phyloP scores from a whole-genome alignment of 2,329 filamentous ascomycete species.

The Diaporthe batatas region DNA sequence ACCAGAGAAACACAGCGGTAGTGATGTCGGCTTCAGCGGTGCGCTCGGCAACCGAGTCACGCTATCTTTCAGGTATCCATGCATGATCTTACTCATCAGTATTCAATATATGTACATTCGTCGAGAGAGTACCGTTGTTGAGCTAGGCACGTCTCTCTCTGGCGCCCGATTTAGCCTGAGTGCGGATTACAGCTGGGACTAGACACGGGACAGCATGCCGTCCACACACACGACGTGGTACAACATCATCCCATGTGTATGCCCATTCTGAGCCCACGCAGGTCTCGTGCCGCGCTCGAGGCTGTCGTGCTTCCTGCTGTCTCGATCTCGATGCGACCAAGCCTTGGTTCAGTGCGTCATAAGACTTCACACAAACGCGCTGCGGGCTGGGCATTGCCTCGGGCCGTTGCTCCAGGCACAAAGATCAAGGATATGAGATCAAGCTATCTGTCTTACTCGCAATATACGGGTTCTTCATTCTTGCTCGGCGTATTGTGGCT shows the following conservation, averaged over 20 bases:
- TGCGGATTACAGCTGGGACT: conserved; percentile 19
- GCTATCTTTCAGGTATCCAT: not conserved
- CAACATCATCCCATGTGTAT: conserved; percentile 2
- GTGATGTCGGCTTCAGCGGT: conserved; percentile 22
- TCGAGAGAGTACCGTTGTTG: conserved; percentile 7
- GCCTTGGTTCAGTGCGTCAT: conserved; percentile 7
- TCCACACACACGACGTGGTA: conserved; percentile 8
- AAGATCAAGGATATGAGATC: not conserved
- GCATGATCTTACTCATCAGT: conserved; percentile 7
- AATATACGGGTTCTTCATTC: not conserved
- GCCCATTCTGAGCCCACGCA: not conserved
- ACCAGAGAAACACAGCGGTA: not conserved
- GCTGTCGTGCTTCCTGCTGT: not conserved
- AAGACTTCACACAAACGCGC: not conserved
- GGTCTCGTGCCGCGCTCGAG: conserved; percentile 5
- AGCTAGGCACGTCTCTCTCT: conserved; percentile 32
- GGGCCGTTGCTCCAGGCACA: conserved; percentile 26
- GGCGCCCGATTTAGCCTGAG: conserved; percentile 29
- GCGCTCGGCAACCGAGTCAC: conserved; percentile 20
- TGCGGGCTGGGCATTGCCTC: conserved; percentile 20
- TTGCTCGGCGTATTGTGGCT: not conserved
- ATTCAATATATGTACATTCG: conserved; percentile 24
- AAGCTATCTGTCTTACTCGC: not conserved
- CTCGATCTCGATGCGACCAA: conserved; percentile 2
- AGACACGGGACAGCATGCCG: conserved; percentile 23